Evolutionary conservation across 129 eudicot species (phyloP), one percentile per base, ranked within the genome.

Genomic region (Chrysanthemum makinoi): DNA sequence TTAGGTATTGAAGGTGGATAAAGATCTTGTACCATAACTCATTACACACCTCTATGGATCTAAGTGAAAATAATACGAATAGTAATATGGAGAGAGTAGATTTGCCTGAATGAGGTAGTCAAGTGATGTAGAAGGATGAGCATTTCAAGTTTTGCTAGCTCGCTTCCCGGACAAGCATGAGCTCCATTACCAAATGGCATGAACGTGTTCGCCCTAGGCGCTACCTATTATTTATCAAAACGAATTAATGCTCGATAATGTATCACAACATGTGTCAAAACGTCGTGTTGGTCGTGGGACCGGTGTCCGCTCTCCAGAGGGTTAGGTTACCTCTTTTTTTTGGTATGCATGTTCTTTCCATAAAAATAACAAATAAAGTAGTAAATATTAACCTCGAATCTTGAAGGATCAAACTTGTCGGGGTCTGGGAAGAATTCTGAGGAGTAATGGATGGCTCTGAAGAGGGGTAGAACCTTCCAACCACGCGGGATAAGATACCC

Each of bases 401-500:
- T 82, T 53, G 95, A 93, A 46, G 98, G 98, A 71, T 93, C 88
- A 58, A 93, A 93, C 68, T 77, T 87, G 6, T 89, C 73, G 4
- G 98, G 98, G 14, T 89, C 70, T 4, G 98, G 91, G 78, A 83
- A 93, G 68, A 80, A 75, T 47, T 85, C 85, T 2, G 95, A 58
- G 58, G 65, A 77, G 62, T 93, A 90, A 69, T 93, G 98, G 71
- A 93, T 93, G 78, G 73, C 77, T 79, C 95, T 80, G 66, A 93
- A 89, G 65, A 93, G 88, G n/a, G 98, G 98, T 47, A 93, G 84
- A 71, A 93, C 98, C 68, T 93, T 93, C 98, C 98, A 93, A 20
- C 98, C 98, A 63, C 85, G 87, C 0, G 98, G 98, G 47, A 92
- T 89, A 2, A 86, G 26, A 58, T 74, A 83, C 6, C 98, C 98